Evolutionary conservation across 1,284 basidiomycete genomes (phyloP), one percentile per base, ranked within the genome.

Genomic region (Flammula alnicola): DNA sequence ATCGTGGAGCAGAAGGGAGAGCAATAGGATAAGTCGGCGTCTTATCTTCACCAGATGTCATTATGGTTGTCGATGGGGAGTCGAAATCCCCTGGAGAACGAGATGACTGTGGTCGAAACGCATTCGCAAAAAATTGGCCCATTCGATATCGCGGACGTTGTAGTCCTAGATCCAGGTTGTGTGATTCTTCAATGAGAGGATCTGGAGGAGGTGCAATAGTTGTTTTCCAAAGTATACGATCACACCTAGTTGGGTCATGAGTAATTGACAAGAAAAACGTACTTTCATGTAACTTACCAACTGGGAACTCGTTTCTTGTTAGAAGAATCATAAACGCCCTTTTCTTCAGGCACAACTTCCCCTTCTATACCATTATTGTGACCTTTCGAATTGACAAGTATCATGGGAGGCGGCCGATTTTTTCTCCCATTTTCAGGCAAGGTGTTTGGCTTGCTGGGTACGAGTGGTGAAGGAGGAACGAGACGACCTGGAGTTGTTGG

Each of bases 271-370:
- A 4, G 11, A 30, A 37, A 30, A 33, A 23, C 29, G 11, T 16
- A 8, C 19, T 9, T n/a, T 14, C 4, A 30, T 23, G 19, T 1
- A 22, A 44, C 57, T 14, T 12, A 88, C 88, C 89, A 91, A 61
- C 88, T 89, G 3, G 88, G 88, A 23, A 91, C 88, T n/a, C 88
- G 81, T 60, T 83, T 79, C 67, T 91, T 91, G 59, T 80, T 74
- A 11, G 89, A 91, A 17, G 85, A 83, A 65, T 91, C 89, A 58
- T 91, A 91, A 2, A 87, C 83, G 14, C 83, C 85, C 58, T 75
- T 79, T 36, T 79, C 79, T 22, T 75, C 76, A n/a, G n/a, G n/a
- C 7, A 72, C 70, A 20, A 66, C 67, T 17, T 64, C 60, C 5
- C 72, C 69, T 14, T 70, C 69, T 19, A 19, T 11, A 43, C 68